Percentiles rank a stretch among this genome's conserved stretches.
These are phyloP conservation scores for Arachis hypogaea DNA, from an alignment of 306 rosid genomes.

Conservation along the genomic window DNA sequence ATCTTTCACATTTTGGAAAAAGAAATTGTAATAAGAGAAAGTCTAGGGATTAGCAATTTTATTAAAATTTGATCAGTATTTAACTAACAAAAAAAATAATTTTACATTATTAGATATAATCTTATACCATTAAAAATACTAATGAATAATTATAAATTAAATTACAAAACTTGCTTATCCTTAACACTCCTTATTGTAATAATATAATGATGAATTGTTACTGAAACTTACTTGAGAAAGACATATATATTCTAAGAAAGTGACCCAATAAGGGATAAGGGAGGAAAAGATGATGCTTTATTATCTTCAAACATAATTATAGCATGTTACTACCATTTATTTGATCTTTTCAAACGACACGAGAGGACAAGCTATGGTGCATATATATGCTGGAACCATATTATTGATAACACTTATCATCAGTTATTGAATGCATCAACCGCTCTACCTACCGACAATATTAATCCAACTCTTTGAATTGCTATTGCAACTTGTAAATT, in stretches of 20 bases:
- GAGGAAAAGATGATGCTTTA: conserved; percentile 1
- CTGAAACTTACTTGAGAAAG: not conserved
- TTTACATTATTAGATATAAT: too few species aligned
- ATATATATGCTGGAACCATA: conserved; percentile 20
- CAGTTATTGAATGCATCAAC: conserved; percentile 39
- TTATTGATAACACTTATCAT: conserved; percentile 15
- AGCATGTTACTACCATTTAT: conserved; percentile 2
- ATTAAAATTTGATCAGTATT: too few species aligned
- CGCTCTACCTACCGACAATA: conserved; percentile 45
- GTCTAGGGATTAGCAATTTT: too few species aligned
- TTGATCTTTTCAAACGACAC: conserved; percentile 33
- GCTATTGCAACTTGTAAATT: conserved; percentile 37
- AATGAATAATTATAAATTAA: too few species aligned
- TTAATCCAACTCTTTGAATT: conserved; percentile 36
- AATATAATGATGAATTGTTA: not conserved
- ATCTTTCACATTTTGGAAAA: not conserved
- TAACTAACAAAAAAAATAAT: too few species aligned
- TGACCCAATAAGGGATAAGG: not conserved
- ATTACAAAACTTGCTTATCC: too few species aligned
- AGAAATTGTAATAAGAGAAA: not conserved
- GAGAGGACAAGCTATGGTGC: not conserved
- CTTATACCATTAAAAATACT: too few species aligned
- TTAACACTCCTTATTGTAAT: not conserved
- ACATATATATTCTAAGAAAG: conserved; percentile 35
- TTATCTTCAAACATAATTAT: conserved; percentile 19